A percentile compares a stretch with the other conserved stretches of the same genome.
These are phyloP conservation scores for Triticum monococcum DNA, from an alignment of 176 grass and related monocot genomes.

Conservation along the genomic window DNA sequence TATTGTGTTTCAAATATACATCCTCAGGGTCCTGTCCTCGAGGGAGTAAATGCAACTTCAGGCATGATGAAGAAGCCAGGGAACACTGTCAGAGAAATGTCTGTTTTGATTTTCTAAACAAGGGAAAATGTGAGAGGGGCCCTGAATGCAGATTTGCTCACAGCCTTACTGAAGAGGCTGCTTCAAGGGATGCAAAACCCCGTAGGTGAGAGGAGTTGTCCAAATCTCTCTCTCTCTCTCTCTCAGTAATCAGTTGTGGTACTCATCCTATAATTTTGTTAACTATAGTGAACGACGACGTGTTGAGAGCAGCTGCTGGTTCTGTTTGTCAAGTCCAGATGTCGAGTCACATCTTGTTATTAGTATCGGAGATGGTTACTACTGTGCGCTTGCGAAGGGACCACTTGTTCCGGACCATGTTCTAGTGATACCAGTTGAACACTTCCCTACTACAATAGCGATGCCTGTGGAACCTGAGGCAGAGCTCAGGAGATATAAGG, in stretches of 20 bases:
- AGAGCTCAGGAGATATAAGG: conserved; percentile 82
- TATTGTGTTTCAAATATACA: conserved; percentile 86
- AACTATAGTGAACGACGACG: conserved; percentile 43
- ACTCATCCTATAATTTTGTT: conserved; percentile 30
- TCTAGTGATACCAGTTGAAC: conserved; percentile 77
- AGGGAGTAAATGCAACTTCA: conserved; percentile 60
- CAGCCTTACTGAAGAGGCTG: conserved; percentile 59
- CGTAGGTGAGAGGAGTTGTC: conserved; percentile 46
- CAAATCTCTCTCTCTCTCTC: background rate
- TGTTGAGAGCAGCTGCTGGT: conserved; percentile 77
- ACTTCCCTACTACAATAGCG: conserved; percentile 63
- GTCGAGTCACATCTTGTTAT: conserved; percentile 85
- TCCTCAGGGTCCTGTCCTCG: conserved; percentile 69
- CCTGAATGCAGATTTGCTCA: conserved; percentile 73
- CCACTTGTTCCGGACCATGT: conserved; percentile 85
- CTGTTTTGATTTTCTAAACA: conserved; percentile 97
- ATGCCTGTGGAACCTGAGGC: conserved; percentile 64
- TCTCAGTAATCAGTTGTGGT: conserved; percentile 9
- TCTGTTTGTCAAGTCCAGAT: conserved; percentile 90
- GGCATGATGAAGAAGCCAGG: conserved; percentile 68
- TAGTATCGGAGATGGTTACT: conserved; percentile 86
- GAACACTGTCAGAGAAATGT: conserved; percentile 71
- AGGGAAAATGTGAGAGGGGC: conserved; percentile 81
- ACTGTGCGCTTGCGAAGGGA: conserved; percentile 87
- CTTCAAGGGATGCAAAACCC: conserved; percentile 45